Evolutionary conservation across 164 flowering plant genomes (phyloP), one percentile per base, ranked within the genome.

Genomic region (Liquidambar formosana): DNA sequence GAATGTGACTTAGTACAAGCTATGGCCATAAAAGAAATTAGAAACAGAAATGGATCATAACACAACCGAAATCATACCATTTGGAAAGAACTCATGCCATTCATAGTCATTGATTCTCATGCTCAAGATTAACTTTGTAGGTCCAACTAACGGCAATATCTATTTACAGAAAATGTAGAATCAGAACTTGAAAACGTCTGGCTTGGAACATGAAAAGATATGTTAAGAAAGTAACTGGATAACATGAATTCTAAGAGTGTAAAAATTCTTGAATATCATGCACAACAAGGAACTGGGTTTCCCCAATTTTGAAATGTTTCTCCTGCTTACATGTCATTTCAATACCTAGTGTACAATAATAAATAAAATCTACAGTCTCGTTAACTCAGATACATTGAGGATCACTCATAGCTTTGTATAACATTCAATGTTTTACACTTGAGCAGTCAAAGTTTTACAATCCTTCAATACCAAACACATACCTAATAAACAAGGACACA

Each of bases 1-100:
- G 38, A 69, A 48, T 23, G 16, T 43, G 18, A 43, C 5, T 76
- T 19, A 78, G 74, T 63, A 73, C 48, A 71, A 68, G 45, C 3
- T 10, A 28, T 57, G 21, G 44, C 46, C n/a, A 46, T 15, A 45
- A 13, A 63, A 33, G 54, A 69, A 56, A 73, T 54, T 16, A 3
- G 26, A 43, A 61, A 57, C 18, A 16, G 19, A 33, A 3, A 67
- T 5, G 0, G 12, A 6, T 14, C 51, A 53, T 13, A 45, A 33
- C 25, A 44, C 15, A 62, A 49, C 28, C 27, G 33, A 74, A 49
- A 33, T 28, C 44, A 70, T 85, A 96, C 98, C 88, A 78, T 85
- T 72, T 23, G 99, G 98, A 70, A 93, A 90, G 78, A 96, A 87
- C 74, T 96, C 99, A 66, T 92, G 98, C 99, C 99, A 96, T 41